Percentiles rank a stretch among this genome's conserved stretches.
Conservation (phyloP, 1,284 basidiomycete genomes). For the Coniferiporia weirii region DNA sequence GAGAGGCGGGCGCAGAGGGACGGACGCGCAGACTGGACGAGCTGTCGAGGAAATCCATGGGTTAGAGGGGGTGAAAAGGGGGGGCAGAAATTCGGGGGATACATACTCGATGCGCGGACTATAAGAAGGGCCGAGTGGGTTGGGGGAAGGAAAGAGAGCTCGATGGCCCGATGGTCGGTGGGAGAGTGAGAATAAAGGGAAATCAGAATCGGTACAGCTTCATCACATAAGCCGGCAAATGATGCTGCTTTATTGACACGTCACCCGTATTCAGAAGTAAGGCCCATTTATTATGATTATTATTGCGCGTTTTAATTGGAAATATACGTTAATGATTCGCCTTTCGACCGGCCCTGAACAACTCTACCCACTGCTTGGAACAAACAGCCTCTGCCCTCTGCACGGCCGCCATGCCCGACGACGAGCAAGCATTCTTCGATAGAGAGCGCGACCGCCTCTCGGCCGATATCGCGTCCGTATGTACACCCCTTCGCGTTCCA, state of each 20-base stretch:
- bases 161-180: not conserved
- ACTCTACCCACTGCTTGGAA: not conserved
- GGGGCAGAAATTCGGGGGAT: too few species aligned
- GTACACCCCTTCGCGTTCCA: conserved; percentile 21
- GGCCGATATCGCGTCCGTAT: conserved; percentile 66
- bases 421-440: conserved; percentile 57
- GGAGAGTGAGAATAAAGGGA: not conserved
- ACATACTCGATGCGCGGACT: not conserved
- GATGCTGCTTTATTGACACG: too few species aligned
- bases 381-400: not conserved
- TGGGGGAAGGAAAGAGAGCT: not conserved
- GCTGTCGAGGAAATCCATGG: conserved; percentile 35
- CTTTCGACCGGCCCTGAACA: not conserved
- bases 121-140: not conserved
- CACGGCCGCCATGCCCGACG: conserved; percentile 16
- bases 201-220: too few species aligned
- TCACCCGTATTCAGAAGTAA: too few species aligned
- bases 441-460: conserved; percentile 70
- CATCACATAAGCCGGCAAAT: too few species aligned
- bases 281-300: too few species aligned
- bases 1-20: conserved; percentile 3
- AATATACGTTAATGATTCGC: not conserved
- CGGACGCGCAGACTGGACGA: conserved; percentile 13
- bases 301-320: too few species aligned
- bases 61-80: conserved; percentile 24